Evolutionary conservation across 2,329 filamentous ascomycete species (phyloP).

Genomic region (Aspergillus japonicus): DNA sequence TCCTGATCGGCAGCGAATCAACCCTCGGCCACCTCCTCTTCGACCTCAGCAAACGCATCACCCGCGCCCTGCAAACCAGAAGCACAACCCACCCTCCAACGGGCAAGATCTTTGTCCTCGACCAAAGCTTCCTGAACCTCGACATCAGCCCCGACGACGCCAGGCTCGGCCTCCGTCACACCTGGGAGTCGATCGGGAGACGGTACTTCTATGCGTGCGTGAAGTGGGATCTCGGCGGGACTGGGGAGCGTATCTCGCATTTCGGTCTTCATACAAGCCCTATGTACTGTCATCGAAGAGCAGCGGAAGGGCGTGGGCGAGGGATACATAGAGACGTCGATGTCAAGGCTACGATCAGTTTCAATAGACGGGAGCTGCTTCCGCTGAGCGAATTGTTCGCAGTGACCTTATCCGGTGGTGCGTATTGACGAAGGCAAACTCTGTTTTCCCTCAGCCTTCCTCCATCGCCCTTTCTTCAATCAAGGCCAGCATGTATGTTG

Average conservation of each 20-base stretch:
- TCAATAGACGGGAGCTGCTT: slow-evolving; percentile 27
- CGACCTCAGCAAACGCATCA: slow-evolving; percentile 20
- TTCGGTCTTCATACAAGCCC: too few relatives aligned
- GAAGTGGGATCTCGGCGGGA: slow-evolving; percentile 21
- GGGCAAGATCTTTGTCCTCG: slow-evolving; percentile 37
- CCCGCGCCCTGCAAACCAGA: slow-evolving; percentile 7
- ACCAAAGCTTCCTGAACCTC: slow-evolving; percentile 24
- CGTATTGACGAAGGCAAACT: background rate
- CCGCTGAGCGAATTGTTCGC: slow-evolving; percentile 19
- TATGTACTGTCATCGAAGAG: background rate
- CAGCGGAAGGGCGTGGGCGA: background rate
- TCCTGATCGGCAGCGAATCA: background rate
- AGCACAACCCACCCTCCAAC: slow-evolving; percentile 2
- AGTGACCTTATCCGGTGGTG: slow-evolving; percentile 7
- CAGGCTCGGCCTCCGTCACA: slow-evolving; percentile 24
- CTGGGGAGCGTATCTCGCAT: background rate
- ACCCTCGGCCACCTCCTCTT: slow-evolving; percentile 31
- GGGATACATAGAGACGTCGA: background rate
- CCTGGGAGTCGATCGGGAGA: slow-evolving; percentile 30
- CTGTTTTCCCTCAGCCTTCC: too few relatives aligned
- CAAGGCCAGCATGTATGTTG: too few relatives aligned
- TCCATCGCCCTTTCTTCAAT: too few relatives aligned
- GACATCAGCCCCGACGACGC: slow-evolving; percentile 15
- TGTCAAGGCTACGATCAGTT: slow-evolving; percentile 23
- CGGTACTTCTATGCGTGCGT: slow-evolving; percentile 37